Evolutionary conservation across 257 asterid genomes (phyloP), one percentile per base, ranked within the genome.

Genomic region (Dorcoceras hygrometricum): DNA sequence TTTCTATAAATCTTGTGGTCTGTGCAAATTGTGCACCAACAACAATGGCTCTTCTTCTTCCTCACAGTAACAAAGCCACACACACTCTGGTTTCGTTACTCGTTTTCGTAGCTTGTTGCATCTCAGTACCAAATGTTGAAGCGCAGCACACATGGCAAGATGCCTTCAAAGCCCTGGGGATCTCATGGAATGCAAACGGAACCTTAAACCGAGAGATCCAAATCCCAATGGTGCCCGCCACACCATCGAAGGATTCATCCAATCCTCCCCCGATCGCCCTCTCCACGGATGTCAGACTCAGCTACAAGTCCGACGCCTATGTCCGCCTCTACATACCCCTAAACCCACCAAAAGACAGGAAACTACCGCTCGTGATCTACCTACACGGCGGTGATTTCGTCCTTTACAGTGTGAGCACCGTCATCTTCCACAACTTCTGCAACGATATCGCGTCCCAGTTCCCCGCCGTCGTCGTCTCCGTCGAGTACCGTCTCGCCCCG

Each of bases 301-400:
- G 62, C 68, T 14, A 71, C 19, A 3, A 6, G 0, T 8, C 31
- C 27, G 57, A 69, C 26, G 79, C 79, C 74, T 74, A 19, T 20
- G 20, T 66, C 23, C 79, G 82, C 64, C 77, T 78, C 72, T 78
- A 78, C 70, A 36, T 53, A 18, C 79, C 74, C 7, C 9, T 39
- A 19, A 59, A 54, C 22, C 75, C 77, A 1, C 68, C 72, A 24
- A 65, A 51, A 8, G 14, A 22, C 59, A 16, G 18, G 11, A 77
- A 77, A 24, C 59, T 80, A 1, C 84, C 84, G 36, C 66, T 77
- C 28, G 60, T 80, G 3, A 36, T 80, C 71, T 77, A 77, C 70
- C 46, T 80, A 36, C 84, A 80, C 8, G 84, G 84, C 19, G 84
- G 84, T 32, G 84, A 78, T 22, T 80, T 77, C 48, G 81, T 76